A percentile compares a stretch with the other conserved stretches of the same genome.
These are phyloP conservation scores for Nannochloropsis salina DNA, from an alignment of 108 stramenopile genomes.

Conservation along the genomic window DNA sequence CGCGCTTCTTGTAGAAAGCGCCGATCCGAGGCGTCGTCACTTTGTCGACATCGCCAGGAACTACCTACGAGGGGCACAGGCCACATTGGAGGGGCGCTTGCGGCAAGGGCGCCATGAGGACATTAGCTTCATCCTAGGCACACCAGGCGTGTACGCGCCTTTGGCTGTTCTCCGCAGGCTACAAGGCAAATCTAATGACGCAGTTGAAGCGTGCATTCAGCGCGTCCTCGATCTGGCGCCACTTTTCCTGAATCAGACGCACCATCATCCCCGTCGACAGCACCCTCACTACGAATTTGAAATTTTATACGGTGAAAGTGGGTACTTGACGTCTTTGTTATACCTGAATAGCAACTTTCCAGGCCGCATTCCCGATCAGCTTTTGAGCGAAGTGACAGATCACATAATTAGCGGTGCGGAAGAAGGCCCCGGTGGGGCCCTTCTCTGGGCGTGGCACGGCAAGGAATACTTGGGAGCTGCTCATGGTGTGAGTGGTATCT, in stretches of 20 bases:
- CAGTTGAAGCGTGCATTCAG: background rate
- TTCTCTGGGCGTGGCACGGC: slow-evolving; percentile 60
- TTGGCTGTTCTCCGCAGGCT: slow-evolving; percentile 1
- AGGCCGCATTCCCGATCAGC: slow-evolving; percentile 25
- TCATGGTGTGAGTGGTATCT: slow-evolving; percentile 64
- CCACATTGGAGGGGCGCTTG: background rate
- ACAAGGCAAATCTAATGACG: background rate
- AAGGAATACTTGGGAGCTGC: slow-evolving; percentile 67
- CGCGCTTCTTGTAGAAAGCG: background rate
- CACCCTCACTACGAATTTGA: background rate
- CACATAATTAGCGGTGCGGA: slow-evolving; percentile 29
- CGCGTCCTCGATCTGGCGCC: background rate
- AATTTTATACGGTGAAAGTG: slow-evolving; percentile 25
- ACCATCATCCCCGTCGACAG: background rate
- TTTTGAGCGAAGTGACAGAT: slow-evolving; percentile 26
- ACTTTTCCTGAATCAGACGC: background rate
- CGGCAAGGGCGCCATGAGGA: background rate
- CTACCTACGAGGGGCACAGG: slow-evolving; percentile 1
- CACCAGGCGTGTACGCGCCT: background rate
- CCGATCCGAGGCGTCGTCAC: background rate
- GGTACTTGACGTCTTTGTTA: slow-evolving; percentile 32
- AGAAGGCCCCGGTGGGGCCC: slow-evolving; percentile 35
- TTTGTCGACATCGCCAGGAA: background rate
- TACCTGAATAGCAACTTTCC: slow-evolving; percentile 22
- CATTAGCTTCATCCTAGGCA: background rate